Conservation (phyloP, 345 rosid genomes). For the Raphanus sativus region DNA sequence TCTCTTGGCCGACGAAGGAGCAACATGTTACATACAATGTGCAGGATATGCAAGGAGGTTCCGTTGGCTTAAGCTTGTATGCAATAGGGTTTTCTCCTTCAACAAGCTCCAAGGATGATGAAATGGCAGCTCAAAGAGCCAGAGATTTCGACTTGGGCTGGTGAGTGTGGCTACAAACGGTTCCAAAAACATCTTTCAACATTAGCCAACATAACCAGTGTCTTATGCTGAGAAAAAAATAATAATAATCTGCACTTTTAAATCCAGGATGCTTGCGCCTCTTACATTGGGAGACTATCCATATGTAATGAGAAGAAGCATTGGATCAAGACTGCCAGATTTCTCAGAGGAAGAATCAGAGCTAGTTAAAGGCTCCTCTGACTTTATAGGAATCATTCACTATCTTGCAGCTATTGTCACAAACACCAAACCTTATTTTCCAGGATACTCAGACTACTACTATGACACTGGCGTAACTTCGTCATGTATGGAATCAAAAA, state of each 20-base stretch:
- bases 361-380: background rate
- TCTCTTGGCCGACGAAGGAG: background rate
- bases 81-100: background rate
- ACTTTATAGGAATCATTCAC: background rate
- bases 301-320: background rate
- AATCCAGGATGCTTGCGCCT: constrained; percentile 1
- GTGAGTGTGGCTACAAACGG: background rate
- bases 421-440: background rate
- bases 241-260: background rate
- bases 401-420: background rate
- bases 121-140: background rate
- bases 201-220: no score
- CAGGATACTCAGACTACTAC: background rate
- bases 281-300: background rate
- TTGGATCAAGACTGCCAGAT: background rate
- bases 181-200: background rate
- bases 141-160: constrained; percentile 5
- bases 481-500: background rate
- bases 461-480: background rate
- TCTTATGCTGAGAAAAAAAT: background rate
- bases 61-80: background rate
- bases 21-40: background rate
- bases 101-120: constrained; percentile 2
- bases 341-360: background rate
- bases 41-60: background rate